Evolutionary conservation across 306 rosid species (phyloP).

Genomic region (Cucumis cinereus): DNA sequence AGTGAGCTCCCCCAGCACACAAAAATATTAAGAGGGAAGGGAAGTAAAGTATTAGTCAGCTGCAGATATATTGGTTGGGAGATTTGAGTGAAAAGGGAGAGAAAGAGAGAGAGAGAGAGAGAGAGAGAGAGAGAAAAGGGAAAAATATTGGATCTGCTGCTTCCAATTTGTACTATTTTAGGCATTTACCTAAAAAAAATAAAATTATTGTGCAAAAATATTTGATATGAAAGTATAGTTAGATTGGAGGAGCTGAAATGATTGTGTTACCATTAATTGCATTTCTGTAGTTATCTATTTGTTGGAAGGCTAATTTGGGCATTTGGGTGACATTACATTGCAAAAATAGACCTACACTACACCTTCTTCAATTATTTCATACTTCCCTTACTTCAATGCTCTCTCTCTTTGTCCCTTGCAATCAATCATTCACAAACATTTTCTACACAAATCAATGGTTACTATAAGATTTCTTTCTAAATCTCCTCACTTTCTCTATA

Average conservation of each 20-base stretch:
- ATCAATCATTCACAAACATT: neutral
- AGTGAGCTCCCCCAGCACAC: neutral
- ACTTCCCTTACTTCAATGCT: neutral
- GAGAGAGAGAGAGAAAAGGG: neutral
- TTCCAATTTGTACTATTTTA: slow-evolving; percentile 2
- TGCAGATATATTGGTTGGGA: slow-evolving; percentile 7
- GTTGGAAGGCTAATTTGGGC: neutral
- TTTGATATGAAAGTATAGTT: slow-evolving; percentile 4
- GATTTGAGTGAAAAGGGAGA: slow-evolving; percentile 3
- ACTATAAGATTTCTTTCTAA: too few relatives aligned
- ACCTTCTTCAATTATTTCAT: neutral
- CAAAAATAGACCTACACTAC: neutral
- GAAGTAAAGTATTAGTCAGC: neutral
- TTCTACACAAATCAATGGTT: too few relatives aligned
- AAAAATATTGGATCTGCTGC: neutral
- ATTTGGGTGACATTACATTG: neutral
- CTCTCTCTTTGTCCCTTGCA: neutral
- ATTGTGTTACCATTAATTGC: slow-evolving; percentile 1
- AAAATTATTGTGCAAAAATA: neutral
- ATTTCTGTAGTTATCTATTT: neutral
- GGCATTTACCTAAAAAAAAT: neutral
- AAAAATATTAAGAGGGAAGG: neutral
- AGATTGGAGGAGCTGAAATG: neutral
- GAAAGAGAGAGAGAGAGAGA: neutral
- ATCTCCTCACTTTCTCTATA: too few relatives aligned